Evolutionary conservation across 208 protist species (phyloP), one percentile per base, ranked within the genome.

Genomic region (Leishmania braziliensis): DNA sequence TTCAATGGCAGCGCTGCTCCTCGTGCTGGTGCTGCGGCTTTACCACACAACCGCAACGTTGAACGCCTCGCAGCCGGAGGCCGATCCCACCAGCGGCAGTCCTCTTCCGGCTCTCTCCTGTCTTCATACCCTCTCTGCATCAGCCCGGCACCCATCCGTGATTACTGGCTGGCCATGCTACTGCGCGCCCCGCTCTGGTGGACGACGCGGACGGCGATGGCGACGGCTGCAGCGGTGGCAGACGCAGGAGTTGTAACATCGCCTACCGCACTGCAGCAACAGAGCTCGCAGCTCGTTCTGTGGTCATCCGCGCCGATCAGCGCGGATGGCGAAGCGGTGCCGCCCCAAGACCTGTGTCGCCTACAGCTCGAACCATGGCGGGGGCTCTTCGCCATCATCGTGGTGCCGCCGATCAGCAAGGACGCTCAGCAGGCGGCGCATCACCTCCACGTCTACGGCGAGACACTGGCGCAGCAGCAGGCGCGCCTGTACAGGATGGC

Each of bases 121-220:
- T 82, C 82, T 5, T 86, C 82, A 5, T 80, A 82, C 66, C 82
- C 82, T 0, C 82, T 86, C 48, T 82, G 78, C 58, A 66, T 68
- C 54, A 68, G 82, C 39, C 66, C 82, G 0, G 16, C 63, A 23
- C 39, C 56, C 18, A 82, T 86, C 54, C 65, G 58, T 20, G 82
- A 86, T 48, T 86, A 86, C 66, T 86, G 82, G 82, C 77, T 86
- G 46, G 43, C 74, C 36, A 86, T 66, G 78, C 69, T 78, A 43
- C 71, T 86, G 71, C 82, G 82, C 5, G 73, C 72, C 0, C 62
- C 82, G 0, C 79, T 56, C 50, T 86, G 77, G 82, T 86, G 74
- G 74, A 70, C 62, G 8, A 51, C 71, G 78, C 50, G 77, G 14
- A 78, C 60, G 14, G 75, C 69, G 5, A 39, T 72, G 43, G 43